phyloP scores from a whole-genome alignment of 139 green algal species.

The Limnomonas spitsbergensis region DNA sequence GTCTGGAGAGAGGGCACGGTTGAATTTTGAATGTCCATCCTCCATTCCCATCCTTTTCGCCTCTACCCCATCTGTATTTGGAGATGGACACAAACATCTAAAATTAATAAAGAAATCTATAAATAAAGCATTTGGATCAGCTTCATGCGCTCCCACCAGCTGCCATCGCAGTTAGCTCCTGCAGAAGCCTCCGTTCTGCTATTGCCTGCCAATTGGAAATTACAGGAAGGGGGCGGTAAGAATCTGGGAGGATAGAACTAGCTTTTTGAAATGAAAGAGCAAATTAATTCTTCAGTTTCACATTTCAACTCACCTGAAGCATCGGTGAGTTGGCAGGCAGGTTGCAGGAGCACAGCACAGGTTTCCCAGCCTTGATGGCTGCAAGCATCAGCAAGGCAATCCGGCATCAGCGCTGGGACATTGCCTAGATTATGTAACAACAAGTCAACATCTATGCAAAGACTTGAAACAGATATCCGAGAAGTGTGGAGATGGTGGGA shows the following conservation, averaged over 20 bases:
- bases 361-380: constrained; percentile 22
- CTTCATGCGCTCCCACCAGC: neutral
- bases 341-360: constrained; percentile 33
- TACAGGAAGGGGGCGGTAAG: neutral
- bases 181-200: constrained; percentile 28
- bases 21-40: neutral
- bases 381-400: neutral
- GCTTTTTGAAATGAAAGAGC: neutral
- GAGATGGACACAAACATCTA: no score
- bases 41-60: no score
- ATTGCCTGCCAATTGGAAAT: constrained; percentile 22
- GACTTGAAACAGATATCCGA: neutral
- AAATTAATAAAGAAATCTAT: no score
- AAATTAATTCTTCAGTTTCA: neutral
- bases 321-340: constrained; percentile 27
- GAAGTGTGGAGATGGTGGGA: no score
- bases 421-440: no score
- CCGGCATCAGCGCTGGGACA: no score
- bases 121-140: no score
- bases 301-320: constrained; percentile 22
- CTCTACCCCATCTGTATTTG: no score
- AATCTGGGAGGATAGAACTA: no score
- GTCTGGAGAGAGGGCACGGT: no score
- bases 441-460: neutral
- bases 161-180: constrained; percentile 26